Evolutionary conservation across 2,329 filamentous ascomycete genomes (phyloP).

Genomic region (Blastomyces emzantsi): DNA sequence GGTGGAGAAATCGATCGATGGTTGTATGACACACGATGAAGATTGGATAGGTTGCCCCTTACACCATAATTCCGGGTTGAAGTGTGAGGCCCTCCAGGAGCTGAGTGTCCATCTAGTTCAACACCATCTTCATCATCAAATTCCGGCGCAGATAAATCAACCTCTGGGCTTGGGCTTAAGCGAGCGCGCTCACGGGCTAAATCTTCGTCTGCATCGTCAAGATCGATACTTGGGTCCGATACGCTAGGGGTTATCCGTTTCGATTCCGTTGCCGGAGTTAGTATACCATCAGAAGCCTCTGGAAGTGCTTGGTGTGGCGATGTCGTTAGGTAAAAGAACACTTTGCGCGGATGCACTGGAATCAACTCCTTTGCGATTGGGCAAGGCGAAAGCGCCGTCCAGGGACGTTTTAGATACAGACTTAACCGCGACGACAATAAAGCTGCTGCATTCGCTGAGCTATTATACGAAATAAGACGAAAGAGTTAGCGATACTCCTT

Average conservation of each 20-base stretch:
- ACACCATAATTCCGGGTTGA: constrained; percentile 6
- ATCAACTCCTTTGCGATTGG: constrained; percentile 90
- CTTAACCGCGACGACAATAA: constrained; percentile 90
- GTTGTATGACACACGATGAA: constrained; percentile 50
- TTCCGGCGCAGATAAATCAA: constrained; percentile 80
- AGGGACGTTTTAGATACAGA: constrained; percentile 78
- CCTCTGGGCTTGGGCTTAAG: constrained; percentile 82
- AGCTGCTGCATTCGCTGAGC: constrained; percentile 89
- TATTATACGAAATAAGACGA: constrained; percentile 38
- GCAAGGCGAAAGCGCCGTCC: constrained; percentile 70
- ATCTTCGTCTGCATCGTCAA: constrained; percentile 47
- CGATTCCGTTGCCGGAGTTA: constrained; percentile 42
- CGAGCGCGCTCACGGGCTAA: constrained; percentile 51
- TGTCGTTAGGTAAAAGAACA: constrained; percentile 95
- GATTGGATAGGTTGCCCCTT: constrained; percentile 25
- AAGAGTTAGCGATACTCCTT: constrained; percentile 15
- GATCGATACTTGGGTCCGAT: constrained; percentile 53
- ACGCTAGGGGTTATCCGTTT: constrained; percentile 71
- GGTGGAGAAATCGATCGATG: constrained; percentile 39
- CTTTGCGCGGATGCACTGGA: constrained; percentile 82
- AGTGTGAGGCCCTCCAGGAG: constrained; percentile 10
- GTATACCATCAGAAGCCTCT: constrained; percentile 48
- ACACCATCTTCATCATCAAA: constrained; percentile 58
- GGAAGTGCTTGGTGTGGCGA: constrained; percentile 74
- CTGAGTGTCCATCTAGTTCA: constrained; percentile 23